Percentiles rank a stretch among this genome's conserved stretches.
These are phyloP conservation scores for Clavaria fumosa DNA, from an alignment of 768 basidiomycete genomes.

Conservation along the genomic window DNA sequence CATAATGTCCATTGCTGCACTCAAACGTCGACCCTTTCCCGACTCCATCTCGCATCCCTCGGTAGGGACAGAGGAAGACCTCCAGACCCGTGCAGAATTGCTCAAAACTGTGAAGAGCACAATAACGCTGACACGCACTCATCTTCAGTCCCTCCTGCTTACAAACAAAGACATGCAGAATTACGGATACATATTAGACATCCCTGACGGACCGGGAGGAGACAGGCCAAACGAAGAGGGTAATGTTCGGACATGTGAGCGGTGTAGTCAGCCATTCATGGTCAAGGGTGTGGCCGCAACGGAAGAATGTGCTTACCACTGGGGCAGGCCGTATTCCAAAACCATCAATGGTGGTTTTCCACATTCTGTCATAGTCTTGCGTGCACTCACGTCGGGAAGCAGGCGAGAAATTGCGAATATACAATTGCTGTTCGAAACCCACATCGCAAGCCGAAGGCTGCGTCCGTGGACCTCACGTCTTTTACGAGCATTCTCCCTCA, in stretches of 20 bases:
- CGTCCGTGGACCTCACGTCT: constrained; percentile 73
- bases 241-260: constrained; percentile 54
- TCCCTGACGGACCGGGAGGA: constrained; percentile 57
- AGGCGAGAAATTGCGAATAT: constrained; percentile 59
- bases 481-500: constrained; percentile 56
- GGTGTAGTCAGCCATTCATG: constrained; percentile 56
- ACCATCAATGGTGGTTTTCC: constrained; percentile 44
- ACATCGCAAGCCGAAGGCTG: constrained; percentile 52
- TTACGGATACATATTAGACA: constrained; percentile 58
- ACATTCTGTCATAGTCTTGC: not conserved
- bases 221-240: constrained; percentile 46
- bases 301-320: constrained; percentile 64
- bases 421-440: constrained; percentile 64
- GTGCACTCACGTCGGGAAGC: constrained; percentile 8
- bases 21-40: constrained; percentile 40
- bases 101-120: constrained; percentile 36
- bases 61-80: constrained; percentile 60
- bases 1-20: constrained; percentile 32
- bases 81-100: constrained; percentile 38
- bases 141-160: constrained; percentile 46
- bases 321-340: constrained; percentile 54
- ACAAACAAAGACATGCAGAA: constrained; percentile 36
- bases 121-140: constrained; percentile 34
- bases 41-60: constrained; percentile 46
- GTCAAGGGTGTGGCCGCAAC: constrained; percentile 46